phyloP scores from a whole-genome alignment of 257 asterid species.

The Anisodus acutangulus region DNA sequence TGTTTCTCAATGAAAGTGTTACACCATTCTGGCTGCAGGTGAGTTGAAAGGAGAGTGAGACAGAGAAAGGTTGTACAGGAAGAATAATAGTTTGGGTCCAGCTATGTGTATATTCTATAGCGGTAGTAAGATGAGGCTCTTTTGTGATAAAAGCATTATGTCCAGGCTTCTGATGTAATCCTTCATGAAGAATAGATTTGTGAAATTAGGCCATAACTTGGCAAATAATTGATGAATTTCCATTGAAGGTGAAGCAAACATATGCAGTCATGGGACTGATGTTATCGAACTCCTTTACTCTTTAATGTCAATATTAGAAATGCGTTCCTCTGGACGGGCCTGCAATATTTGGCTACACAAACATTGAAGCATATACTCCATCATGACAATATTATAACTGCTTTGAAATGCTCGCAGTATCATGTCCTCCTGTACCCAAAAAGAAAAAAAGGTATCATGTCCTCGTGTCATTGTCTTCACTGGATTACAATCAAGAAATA shows the following conservation, averaged over 20 bases:
- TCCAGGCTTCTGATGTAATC: neutral
- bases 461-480: neutral
- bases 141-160: neutral
- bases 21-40: neutral
- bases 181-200: neutral
- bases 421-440: too few species aligned
- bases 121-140: neutral
- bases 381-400: neutral
- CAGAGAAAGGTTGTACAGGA: neutral
- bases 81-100: neutral
- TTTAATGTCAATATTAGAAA: neutral
- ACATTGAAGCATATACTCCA: neutral
- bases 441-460: too few species aligned
- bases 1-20: constrained; percentile 8
- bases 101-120: neutral
- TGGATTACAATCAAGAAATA: neutral
- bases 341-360: neutral
- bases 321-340: too few species aligned
- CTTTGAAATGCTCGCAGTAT: neutral
- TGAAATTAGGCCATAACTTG: neutral
- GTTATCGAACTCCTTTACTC: neutral
- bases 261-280: neutral
- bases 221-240: constrained; percentile 12
- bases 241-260: neutral
- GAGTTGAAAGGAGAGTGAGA: neutral